Base-by-base conservation (phyloP, 345 rosid species). In the Mercurialis annua region DNA sequence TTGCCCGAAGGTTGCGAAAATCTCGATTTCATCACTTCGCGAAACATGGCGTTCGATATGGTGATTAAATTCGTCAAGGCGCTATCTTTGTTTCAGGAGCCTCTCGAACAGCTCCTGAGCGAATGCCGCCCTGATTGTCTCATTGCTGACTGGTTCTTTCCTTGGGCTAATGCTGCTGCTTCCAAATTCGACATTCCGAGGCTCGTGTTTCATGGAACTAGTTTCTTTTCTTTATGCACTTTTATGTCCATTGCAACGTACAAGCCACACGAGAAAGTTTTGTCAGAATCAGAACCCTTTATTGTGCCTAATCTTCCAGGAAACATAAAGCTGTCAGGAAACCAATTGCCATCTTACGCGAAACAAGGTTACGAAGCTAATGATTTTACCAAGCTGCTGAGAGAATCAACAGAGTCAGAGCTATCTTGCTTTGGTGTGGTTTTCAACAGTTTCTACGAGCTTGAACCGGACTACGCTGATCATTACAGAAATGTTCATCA, bases 361-460 rank as follows among this genome's bases (percentile, higher is more conserved):
- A 24, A 14, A 34, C 1, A 68, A 20, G 11, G 76, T 61, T 14
- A 61, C 1, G 70, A 20, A 10, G 76, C 61, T 14, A 61, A 33
- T 10, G 43, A 51, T 18, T 54, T 75, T 16, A 63, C 65, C 36
- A 69, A 59, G 68, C n/a, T 81, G 3, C 0, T 62, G 24, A 68
- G 56, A 29, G 77, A 33, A 2, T 0, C 49, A 0, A 71, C 40
- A 63, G 90, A 80, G 7, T 69, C 92, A 1, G 92, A 87, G 61
- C 1, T 49, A 6, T 66, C 26, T 38, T 82, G 94, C 81, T 87
- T 58, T 27, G 96, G 94, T 18, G 84, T 85, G 15, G 23, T 89
- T 64, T 67, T 87, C 62, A 92, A 89, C 72, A 89, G 89, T 67
- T 86, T 89, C 78, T 81, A 85, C 2, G 90, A 91, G 82, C 92